Percentiles rank a stretch among this genome's conserved stretches.
phyloP scores from a whole-genome alignment of 768 basidiomycete genomes.

The Macrolepiota albuminosa region DNA sequence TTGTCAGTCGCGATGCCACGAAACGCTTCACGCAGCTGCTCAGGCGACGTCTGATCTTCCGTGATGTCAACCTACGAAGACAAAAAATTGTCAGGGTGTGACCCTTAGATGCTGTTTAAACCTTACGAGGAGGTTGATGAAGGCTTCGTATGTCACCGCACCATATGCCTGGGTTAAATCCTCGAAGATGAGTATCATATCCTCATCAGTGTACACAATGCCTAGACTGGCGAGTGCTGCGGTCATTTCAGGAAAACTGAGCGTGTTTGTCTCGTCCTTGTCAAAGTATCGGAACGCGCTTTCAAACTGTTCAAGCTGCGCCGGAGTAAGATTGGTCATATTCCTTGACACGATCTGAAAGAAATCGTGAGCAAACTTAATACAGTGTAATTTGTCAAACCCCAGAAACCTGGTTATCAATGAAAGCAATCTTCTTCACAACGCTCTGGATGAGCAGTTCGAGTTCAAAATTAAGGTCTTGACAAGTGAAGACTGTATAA shows the following conservation, averaged over 20 bases:
- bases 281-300: slow-evolving; percentile 98
- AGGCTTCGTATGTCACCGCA: slow-evolving; percentile 89
- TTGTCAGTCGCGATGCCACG: slow-evolving; percentile 87
- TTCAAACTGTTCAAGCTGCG: slow-evolving; percentile 95
- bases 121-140: slow-evolving; percentile 85
- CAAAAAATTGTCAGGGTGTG: not conserved
- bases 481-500: slow-evolving; percentile 84
- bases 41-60: slow-evolving; percentile 91
- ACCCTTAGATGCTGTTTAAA: not conserved
- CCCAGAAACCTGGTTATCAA: slow-evolving; percentile 83
- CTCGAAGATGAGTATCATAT: slow-evolving; percentile 79
- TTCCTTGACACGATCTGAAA: slow-evolving; percentile 86
- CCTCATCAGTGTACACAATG: slow-evolving; percentile 90
- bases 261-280: slow-evolving; percentile 85
- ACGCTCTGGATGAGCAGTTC: slow-evolving; percentile 78
- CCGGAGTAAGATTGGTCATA: slow-evolving; percentile 92
- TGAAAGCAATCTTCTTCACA: slow-evolving; percentile 88
- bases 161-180: slow-evolving; percentile 80
- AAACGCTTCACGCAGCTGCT: slow-evolving; percentile 92
- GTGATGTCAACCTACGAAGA: slow-evolving; percentile 79
- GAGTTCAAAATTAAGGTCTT: slow-evolving; percentile 88
- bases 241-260: slow-evolving; percentile 82
- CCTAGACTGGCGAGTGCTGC: slow-evolving; percentile 93
- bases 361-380: slow-evolving; percentile 3
- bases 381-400: not conserved